phyloP scores from a whole-genome alignment of 192 early-diverging fungal genomes.

The Umbelopsis sp. region DNA sequence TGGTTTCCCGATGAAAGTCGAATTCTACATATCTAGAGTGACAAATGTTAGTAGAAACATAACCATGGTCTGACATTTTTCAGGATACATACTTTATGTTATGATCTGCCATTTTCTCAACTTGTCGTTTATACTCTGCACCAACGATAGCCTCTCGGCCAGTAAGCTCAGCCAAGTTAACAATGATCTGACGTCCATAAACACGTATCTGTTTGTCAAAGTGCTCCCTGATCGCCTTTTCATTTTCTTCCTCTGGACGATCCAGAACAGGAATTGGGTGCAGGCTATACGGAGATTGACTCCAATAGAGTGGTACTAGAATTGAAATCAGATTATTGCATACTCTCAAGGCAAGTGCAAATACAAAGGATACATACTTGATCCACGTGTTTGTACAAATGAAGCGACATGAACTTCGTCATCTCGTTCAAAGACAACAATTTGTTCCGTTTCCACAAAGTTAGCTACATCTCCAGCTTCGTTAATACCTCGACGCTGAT shows the following conservation, averaged over 20 bases:
- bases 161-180: conserved; percentile 69
- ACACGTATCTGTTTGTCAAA: conserved; percentile 49
- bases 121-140: conserved; percentile 55
- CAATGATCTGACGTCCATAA: conserved; percentile 59
- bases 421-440: conserved; percentile 62
- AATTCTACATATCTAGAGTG: conserved; percentile 78
- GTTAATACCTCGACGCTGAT: conserved; percentile 89
- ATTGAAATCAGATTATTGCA: not conserved
- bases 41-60: not conserved
- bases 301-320: conserved; percentile 71
- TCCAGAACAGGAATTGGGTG: conserved; percentile 67
- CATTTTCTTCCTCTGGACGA: conserved; percentile 54
- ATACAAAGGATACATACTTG: conserved; percentile 45
- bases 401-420: conserved; percentile 60
- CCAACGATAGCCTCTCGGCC: conserved; percentile 71
- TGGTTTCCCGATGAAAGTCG: conserved; percentile 93
- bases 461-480: conserved; percentile 87
- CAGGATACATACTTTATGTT: conserved; percentile 44
- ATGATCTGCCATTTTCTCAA: conserved; percentile 48
- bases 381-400: conserved; percentile 92
- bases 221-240: conserved; percentile 54
- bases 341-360: not conserved
- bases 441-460: conserved; percentile 97
- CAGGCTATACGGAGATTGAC: conserved; percentile 67
- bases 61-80: not conserved